Percentiles rank a stretch among this genome's conserved stretches.
Conservation (phyloP, 306 rosid species). For the Chamaecrista fasciculata region DNA sequence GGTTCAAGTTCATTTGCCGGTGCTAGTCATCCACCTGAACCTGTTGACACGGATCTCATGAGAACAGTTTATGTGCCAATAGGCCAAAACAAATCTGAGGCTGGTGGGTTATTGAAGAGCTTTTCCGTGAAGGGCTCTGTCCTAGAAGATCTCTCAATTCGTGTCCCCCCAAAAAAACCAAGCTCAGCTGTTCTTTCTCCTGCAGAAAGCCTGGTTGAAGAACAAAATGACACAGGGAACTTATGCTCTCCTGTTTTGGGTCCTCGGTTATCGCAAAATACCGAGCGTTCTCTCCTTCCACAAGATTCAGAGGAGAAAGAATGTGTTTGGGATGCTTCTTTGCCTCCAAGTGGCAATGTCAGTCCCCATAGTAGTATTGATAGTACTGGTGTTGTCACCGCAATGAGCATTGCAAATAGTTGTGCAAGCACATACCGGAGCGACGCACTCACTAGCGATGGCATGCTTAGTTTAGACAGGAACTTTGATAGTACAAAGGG, state of each 20-base stretch:
- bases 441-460: constrained; percentile 76
- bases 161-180: constrained; percentile 64
- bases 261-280: constrained; percentile 65
- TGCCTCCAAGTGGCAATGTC: constrained; percentile 98
- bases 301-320: constrained; percentile 91
- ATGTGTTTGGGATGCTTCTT: constrained; percentile 98
- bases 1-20: constrained; percentile 80
- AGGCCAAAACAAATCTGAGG: constrained; percentile 67
- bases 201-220: constrained; percentile 64
- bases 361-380: constrained; percentile 97
- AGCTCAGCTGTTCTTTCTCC: constrained; percentile 55
- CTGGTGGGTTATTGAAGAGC: constrained; percentile 77
- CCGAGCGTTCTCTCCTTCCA: constrained; percentile 58
- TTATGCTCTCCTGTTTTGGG: constrained; percentile 54
- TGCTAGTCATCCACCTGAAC: constrained; percentile 98
- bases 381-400: constrained; percentile 82
- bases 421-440: constrained; percentile 87
- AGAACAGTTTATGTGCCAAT: constrained; percentile 75
- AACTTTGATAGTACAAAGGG: constrained; percentile 78
- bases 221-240: constrained; percentile 48
- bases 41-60: constrained; percentile 90
- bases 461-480: constrained; percentile 88
- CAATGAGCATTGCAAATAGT: constrained; percentile 93
- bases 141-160: constrained; percentile 79
- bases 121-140: constrained; percentile 77